These are phyloP conservation scores for Pyrenophora tritici-repentis DNA, from an alignment of 2,329 filamentous ascomycete species.

Conservation along the genomic window DNA sequence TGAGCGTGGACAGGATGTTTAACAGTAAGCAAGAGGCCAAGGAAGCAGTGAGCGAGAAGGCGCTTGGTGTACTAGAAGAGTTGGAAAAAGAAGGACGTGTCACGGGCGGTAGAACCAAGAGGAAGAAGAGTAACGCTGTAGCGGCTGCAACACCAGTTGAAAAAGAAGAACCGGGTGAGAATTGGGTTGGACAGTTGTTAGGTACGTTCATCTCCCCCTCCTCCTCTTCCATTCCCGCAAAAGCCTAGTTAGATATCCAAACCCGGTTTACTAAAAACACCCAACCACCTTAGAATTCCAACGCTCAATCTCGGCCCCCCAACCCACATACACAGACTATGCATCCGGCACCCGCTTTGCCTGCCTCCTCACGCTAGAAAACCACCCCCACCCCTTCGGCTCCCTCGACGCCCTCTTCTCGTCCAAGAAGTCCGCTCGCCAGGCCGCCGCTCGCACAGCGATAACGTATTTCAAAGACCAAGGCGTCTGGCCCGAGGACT, in stretches of 20 bases:
- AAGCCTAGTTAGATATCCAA: too few species aligned
- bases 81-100: constrained; percentile 31
- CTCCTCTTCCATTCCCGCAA: background rate
- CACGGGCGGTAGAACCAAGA: constrained; percentile 20
- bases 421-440: constrained; percentile 50
- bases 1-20: constrained; percentile 33
- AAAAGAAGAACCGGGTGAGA: constrained; percentile 14
- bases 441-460: constrained; percentile 49
- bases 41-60: constrained; percentile 46
- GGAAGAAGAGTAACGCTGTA: constrained; percentile 19
- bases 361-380: constrained; percentile 37
- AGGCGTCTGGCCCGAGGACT: constrained; percentile 37
- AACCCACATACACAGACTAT: constrained; percentile 48
- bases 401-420: constrained; percentile 37
- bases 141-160: background rate
- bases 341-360: constrained; percentile 37
- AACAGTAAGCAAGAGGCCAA: constrained; percentile 51
- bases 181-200: constrained; percentile 48
- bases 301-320: constrained; percentile 23
- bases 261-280: background rate
- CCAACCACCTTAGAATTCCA: constrained; percentile 39
- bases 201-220: constrained; percentile 29
- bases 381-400: constrained; percentile 42
- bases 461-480: constrained; percentile 48
- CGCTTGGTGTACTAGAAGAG: constrained; percentile 30